Evolutionary conservation across 1,284 basidiomycete species (phyloP).

Genomic region (Rhizoctonia solani): DNA sequence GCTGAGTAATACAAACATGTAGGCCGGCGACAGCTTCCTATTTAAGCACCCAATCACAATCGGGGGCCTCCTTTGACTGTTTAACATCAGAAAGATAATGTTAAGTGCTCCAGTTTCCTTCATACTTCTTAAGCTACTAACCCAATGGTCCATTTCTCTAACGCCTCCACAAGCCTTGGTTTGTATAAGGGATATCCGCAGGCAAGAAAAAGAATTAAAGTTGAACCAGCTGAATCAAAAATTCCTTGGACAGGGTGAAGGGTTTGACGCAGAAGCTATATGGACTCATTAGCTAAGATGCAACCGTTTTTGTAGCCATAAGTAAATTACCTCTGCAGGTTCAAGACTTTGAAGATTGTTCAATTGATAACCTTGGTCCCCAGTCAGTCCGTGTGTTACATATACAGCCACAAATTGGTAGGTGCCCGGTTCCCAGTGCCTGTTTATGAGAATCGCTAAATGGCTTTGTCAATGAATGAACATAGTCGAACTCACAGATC

Average conservation of each 20-base stretch:
- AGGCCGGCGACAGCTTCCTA: not conserved
- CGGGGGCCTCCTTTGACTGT: not conserved
- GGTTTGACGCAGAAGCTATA: conserved; percentile 1
- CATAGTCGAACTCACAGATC: not conserved
- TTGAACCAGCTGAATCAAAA: not conserved
- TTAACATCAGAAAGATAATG: not conserved
- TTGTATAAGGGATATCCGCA: conserved; percentile 17
- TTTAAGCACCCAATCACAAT: conserved; percentile 5
- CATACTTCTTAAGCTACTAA: too few species aligned
- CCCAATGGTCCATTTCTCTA: not conserved
- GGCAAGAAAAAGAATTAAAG: not conserved
- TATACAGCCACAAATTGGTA: not conserved
- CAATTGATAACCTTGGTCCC: conserved; percentile 19
- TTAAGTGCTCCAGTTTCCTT: too few species aligned
- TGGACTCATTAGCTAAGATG: not conserved
- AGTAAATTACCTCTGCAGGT: not conserved
- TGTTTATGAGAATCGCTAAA: not conserved
- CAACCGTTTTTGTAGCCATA: not conserved
- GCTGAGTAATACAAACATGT: not conserved
- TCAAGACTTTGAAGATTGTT: not conserved
- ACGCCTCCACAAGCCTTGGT: not conserved
- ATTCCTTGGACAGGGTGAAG: not conserved
- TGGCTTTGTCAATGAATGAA: not conserved
- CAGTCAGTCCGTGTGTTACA: conserved; percentile 17
- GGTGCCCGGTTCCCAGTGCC: not conserved